Evolutionary conservation across 1,284 basidiomycete genomes (phyloP).

Genomic region (Melampsora americana): DNA sequence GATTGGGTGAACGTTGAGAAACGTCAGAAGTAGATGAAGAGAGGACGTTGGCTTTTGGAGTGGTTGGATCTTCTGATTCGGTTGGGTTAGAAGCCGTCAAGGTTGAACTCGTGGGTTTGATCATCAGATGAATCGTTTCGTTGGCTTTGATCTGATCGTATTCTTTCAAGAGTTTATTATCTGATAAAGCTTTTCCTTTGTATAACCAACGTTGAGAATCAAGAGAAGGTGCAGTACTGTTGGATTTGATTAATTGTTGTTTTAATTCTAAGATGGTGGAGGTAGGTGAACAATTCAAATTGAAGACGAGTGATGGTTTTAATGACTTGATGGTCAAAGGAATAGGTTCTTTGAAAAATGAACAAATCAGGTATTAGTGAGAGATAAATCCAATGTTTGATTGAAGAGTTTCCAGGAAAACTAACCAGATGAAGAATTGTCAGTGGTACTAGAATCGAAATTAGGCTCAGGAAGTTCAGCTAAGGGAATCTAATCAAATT

Average conservation of each 20-base stretch:
- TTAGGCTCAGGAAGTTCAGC: constrained; percentile 43
- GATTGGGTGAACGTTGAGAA: background rate
- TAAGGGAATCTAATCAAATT: constrained; percentile 29
- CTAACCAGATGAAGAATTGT: constrained; percentile 4
- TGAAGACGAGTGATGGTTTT: constrained; percentile 75
- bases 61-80: constrained; percentile 9
- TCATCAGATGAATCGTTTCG: constrained; percentile 74
- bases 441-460: constrained; percentile 17
- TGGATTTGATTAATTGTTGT: constrained; percentile 63
- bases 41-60: background rate
- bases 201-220: constrained; percentile 76
- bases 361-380: background rate
- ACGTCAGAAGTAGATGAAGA: constrained; percentile 1
- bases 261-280: constrained; percentile 78
- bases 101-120: constrained; percentile 63
- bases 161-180: constrained; percentile 79
- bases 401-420: constrained; percentile 1
- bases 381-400: background rate
- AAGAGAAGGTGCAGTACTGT: constrained; percentile 63
- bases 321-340: constrained; percentile 77
- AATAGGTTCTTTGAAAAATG: constrained; percentile 59
- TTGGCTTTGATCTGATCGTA: constrained; percentile 71
- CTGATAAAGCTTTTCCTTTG: constrained; percentile 85
- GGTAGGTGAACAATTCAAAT: constrained; percentile 67
- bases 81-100: constrained; percentile 31